These are phyloP conservation scores for Coemansia sp. DNA, from an alignment of 192 early-diverging fungal species.

Conservation along the genomic window DNA sequence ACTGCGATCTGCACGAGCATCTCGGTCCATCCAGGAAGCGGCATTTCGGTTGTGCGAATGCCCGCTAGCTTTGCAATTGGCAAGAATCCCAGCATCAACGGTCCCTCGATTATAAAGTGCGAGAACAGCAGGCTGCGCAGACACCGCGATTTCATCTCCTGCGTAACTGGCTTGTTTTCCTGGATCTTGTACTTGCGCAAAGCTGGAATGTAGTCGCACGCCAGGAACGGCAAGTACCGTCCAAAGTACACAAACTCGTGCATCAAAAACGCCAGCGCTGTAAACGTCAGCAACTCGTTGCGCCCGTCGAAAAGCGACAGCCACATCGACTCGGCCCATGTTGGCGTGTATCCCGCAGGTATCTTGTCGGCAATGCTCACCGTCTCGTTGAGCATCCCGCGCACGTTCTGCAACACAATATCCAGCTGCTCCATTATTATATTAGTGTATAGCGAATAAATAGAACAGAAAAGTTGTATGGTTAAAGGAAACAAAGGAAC, in stretches of 20 bases:
- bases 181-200: conserved; percentile 92
- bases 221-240: conserved; percentile 83
- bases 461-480: neutral
- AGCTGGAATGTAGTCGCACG: conserved; percentile 82
- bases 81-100: conserved; percentile 86
- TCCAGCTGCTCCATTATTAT: neutral
- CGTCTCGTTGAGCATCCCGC: conserved; percentile 38
- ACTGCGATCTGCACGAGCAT: conserved; percentile 66
- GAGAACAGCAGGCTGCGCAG: conserved; percentile 67
- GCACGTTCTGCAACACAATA: conserved; percentile 18
- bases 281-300: conserved; percentile 70
- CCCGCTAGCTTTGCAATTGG: conserved; percentile 80
- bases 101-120: conserved; percentile 82
- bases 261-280: conserved; percentile 75
- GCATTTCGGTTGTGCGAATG: conserved; percentile 78
- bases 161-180: conserved; percentile 63
- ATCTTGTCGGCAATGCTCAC: conserved; percentile 32
- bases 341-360: conserved; percentile 38
- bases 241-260: conserved; percentile 93
- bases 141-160: conserved; percentile 72
- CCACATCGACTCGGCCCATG: conserved; percentile 64
- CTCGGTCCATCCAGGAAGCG: conserved; percentile 75
- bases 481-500: neutral
- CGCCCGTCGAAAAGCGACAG: conserved; percentile 64
- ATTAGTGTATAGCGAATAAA: neutral